Conservation (phyloP, 768 basidiomycete species). For the Xerocomus brunneocitrinus region DNA sequence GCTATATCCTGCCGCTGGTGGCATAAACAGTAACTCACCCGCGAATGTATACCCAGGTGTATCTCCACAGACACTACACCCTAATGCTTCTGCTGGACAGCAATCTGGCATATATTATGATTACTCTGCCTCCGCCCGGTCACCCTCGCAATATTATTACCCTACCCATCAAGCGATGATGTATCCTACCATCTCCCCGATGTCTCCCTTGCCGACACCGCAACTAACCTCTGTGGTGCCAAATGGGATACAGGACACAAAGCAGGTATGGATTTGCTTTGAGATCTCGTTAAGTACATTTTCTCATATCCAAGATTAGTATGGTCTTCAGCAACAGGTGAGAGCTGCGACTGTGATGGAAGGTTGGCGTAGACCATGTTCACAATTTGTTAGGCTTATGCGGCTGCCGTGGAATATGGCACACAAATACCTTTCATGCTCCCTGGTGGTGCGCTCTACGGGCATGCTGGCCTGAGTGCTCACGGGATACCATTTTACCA, state of each 20-base stretch:
- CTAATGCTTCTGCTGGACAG: slow-evolving; percentile 39
- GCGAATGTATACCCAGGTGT: slow-evolving; percentile 48
- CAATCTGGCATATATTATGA: slow-evolving; percentile 59
- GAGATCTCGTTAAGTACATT: not conserved
- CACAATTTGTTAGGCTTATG: slow-evolving; percentile 34
- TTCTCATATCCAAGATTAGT: slow-evolving; percentile 28
- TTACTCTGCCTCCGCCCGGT: slow-evolving; percentile 44
- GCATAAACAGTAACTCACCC: slow-evolving; percentile 40
- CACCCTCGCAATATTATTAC: slow-evolving; percentile 59
- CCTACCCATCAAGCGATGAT: slow-evolving; percentile 54
- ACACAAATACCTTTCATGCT: slow-evolving; percentile 43
- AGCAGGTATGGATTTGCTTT: slow-evolving; percentile 44
- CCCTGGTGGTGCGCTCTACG: slow-evolving; percentile 42
- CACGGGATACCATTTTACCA: slow-evolving; percentile 34
- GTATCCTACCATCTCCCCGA: slow-evolving; percentile 48
- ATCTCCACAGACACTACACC: slow-evolving; percentile 39
- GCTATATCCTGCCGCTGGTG: slow-evolving; percentile 44
- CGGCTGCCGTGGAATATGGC: slow-evolving; percentile 45
- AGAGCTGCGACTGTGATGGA: slow-evolving; percentile 16
- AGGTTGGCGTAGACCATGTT: not conserved
- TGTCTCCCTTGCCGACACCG: slow-evolving; percentile 51
- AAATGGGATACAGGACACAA: slow-evolving; percentile 47
- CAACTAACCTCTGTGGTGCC: slow-evolving; percentile 41
- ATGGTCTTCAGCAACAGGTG: slow-evolving; percentile 46
- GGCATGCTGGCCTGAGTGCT: slow-evolving; percentile 32